These are phyloP conservation scores for Colletotrichum higginsianum DNA, from an alignment of 2,329 filamentous ascomycete species.

Conservation along the genomic window DNA sequence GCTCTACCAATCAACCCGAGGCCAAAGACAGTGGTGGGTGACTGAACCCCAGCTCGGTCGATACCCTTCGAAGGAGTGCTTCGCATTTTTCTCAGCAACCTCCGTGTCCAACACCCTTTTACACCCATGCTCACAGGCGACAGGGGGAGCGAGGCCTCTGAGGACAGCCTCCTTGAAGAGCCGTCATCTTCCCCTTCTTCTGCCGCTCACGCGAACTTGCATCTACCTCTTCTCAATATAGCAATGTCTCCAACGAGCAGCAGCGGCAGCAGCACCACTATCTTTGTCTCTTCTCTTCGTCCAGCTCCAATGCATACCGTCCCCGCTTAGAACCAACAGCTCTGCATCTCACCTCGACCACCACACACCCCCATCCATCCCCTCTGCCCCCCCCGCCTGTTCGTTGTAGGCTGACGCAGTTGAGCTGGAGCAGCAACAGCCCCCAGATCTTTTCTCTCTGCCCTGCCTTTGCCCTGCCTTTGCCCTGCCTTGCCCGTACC, in stretches of 20 bases:
- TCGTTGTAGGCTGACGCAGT: conserved; percentile 53
- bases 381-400: conserved; percentile 45
- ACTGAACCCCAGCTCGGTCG: conserved; percentile 40
- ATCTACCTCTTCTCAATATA: conserved; percentile 55
- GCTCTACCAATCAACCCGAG: conserved; percentile 40
- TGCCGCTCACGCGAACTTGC: conserved; percentile 46
- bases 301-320: conserved; percentile 56
- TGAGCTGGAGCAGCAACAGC: conserved; percentile 13
- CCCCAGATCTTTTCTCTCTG: conserved; percentile 27
- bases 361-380: too few species aligned
- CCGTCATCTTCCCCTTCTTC: conserved; percentile 45
- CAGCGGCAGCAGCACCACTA: conserved; percentile 44
- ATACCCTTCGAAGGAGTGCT: conserved; percentile 44
- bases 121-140: conserved; percentile 47
- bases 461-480: conserved; percentile 32
- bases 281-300: conserved; percentile 53
- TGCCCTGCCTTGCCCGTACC: conserved; percentile 27
- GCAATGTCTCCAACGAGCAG: conserved; percentile 55
- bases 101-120: conserved; percentile 36
- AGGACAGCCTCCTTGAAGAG: conserved; percentile 47
- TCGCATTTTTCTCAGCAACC: conserved; percentile 44
- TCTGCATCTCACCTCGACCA: conserved; percentile 45
- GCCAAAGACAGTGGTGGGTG: conserved; percentile 36
- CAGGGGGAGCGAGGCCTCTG: conserved; percentile 45
- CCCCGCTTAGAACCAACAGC: conserved; percentile 48